These are phyloP conservation scores for Eucalyptus albens DNA, from an alignment of 345 rosid genomes.

Conservation along the genomic window DNA sequence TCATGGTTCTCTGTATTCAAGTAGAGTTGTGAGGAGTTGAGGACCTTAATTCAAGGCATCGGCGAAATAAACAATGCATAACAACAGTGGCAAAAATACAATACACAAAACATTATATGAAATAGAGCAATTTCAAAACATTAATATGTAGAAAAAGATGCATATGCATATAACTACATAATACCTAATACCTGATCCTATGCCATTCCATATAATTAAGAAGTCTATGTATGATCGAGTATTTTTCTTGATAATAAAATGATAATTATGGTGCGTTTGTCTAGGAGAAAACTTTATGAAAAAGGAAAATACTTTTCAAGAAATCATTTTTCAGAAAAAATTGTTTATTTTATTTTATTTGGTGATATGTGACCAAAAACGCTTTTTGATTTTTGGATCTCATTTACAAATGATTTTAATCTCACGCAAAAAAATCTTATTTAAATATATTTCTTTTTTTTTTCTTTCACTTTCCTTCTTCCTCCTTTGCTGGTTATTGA, in stretches of 20 bases:
- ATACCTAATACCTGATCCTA: not conserved
- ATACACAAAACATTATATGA: not conserved
- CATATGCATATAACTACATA: not conserved
- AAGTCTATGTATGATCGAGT: not conserved
- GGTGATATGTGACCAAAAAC: too few relatives aligned
- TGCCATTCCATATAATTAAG: not conserved
- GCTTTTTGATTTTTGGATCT: too few relatives aligned
- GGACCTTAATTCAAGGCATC: not conserved
- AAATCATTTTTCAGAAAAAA: too few relatives aligned
- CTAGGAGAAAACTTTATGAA: too few relatives aligned
- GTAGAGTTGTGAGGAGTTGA: too few relatives aligned
- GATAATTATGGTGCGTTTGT: not conserved
- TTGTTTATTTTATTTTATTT: too few relatives aligned
- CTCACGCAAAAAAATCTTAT: too few relatives aligned
- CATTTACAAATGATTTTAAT: too few relatives aligned
- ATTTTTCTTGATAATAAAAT: not conserved
- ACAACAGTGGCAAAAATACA: not conserved
- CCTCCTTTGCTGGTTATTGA: fast-evolving
- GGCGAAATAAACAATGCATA: not conserved
- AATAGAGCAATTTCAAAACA: not conserved
- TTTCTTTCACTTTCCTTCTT: too few relatives aligned
- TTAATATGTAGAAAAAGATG: not conserved
- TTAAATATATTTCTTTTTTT: too few relatives aligned
- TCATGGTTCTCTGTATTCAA: not conserved
- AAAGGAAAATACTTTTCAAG: too few relatives aligned